phyloP scores from a whole-genome alignment of 1,139 yeast species.

The Yamadazyma oceani region DNA sequence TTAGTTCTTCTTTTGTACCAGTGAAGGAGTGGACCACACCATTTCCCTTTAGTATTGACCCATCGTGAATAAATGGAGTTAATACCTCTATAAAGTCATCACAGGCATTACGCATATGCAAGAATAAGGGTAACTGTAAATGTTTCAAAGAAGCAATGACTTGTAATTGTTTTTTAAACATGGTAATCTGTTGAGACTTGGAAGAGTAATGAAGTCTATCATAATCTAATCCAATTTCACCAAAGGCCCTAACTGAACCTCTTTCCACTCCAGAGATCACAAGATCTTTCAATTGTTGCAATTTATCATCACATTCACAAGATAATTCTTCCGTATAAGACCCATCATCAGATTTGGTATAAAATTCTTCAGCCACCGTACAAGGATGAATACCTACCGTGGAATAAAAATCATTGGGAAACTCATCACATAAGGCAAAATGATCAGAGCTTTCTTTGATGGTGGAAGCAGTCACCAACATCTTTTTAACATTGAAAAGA shows the following conservation, averaged over 20 bases:
- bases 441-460: conserved; percentile 59
- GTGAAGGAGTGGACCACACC: conserved; percentile 96
- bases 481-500: conserved; percentile 59
- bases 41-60: conserved; percentile 35
- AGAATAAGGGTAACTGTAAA: conserved; percentile 69
- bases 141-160: conserved; percentile 49
- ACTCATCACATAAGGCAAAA: conserved; percentile 32
- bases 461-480: conserved; percentile 83
- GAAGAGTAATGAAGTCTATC: conserved; percentile 81
- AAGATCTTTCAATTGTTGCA: conserved; percentile 48
- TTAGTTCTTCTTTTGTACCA: conserved; percentile 66
- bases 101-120: conserved; percentile 89
- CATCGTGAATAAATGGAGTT: conserved; percentile 51
- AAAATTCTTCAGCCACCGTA: conserved; percentile 63
- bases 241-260: conserved; percentile 72
- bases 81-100: conserved; percentile 71
- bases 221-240: conserved; percentile 92
- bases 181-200: conserved; percentile 61
- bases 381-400: conserved; percentile 98
- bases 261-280: conserved; percentile 47
- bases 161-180: conserved; percentile 72
- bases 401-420: conserved; percentile 42
- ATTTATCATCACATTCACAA: conserved; percentile 35
- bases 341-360: conserved; percentile 19
- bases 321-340: conserved; percentile 23